A percentile compares a stretch with the other conserved stretches of the same genome.
Evolutionary conservation across 139 green algal genomes (phyloP).

Genomic region (Coccomyxa sp.): DNA sequence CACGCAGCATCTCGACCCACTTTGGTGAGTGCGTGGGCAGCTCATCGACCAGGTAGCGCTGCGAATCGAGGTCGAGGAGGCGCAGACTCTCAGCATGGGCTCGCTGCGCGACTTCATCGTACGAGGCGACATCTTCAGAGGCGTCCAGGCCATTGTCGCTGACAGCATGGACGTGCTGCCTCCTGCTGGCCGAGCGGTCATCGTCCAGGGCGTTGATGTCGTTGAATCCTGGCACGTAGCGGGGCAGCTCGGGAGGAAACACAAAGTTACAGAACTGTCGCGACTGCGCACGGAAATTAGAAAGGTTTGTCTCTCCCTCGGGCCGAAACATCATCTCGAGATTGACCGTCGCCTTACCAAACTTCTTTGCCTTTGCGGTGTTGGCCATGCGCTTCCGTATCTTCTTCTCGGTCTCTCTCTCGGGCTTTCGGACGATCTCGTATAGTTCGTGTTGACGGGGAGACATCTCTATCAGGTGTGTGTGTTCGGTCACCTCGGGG

Average conservation of each 20-base stretch:
- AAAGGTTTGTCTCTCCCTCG: not conserved
- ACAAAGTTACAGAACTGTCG: not conserved
- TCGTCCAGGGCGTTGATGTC: not conserved
- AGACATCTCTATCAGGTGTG: conserved; percentile 1
- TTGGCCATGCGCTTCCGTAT: not conserved
- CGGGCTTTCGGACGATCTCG: not conserved
- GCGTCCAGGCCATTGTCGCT: not conserved
- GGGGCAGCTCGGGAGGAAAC: not conserved
- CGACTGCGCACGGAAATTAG: not conserved
- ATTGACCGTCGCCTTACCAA: not conserved
- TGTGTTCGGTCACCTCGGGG: not conserved
- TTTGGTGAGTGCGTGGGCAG: not conserved
- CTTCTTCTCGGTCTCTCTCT: not conserved
- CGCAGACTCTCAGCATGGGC: not conserved
- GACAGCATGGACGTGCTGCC: not conserved
- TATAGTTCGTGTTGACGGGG: not conserved
- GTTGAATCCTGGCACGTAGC: not conserved
- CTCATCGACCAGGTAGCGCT: not conserved
- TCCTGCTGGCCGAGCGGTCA: not conserved
- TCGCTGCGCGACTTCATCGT: not conserved
- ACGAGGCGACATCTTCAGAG: not conserved
- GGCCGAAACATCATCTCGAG: not conserved
- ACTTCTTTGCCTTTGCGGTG: not conserved
- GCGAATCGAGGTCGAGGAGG: not conserved
- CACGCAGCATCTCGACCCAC: not conserved